Evolutionary conservation across 2,329 filamentous ascomycete genomes (phyloP).

Genomic region (Aspergillus sclerotialis): DNA sequence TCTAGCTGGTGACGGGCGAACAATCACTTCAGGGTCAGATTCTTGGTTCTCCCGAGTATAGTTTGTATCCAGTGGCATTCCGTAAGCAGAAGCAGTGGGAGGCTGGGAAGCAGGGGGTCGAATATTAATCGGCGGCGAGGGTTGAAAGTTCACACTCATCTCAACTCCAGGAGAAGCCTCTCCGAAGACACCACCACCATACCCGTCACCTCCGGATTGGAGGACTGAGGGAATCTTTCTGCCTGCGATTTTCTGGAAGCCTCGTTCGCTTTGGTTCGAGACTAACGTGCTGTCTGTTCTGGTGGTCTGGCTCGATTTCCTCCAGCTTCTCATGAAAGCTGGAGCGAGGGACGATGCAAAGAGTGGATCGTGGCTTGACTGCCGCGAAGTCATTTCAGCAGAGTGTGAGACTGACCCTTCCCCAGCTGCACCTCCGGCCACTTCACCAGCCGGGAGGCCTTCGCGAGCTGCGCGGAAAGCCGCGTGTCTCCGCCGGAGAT

Average conservation of each 20-base stretch:
- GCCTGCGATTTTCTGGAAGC: slow-evolving; percentile 44
- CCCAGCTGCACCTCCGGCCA: slow-evolving; percentile 8
- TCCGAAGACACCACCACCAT: slow-evolving; percentile 29
- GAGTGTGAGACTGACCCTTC: slow-evolving; percentile 11
- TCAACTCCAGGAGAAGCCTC: slow-evolving; percentile 24
- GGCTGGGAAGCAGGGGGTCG: slow-evolving; percentile 17
- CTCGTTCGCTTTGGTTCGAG: slow-evolving; percentile 35
- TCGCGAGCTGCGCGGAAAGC: slow-evolving; percentile 13
- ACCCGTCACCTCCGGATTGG: slow-evolving; percentile 41
- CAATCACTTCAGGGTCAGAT: slow-evolving; percentile 23
- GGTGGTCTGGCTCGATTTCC: slow-evolving; percentile 29
- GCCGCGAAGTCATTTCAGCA: slow-evolving; percentile 27
- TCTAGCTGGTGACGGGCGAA: slow-evolving; percentile 37
- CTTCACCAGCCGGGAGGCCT: slow-evolving; percentile 19
- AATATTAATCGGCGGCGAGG: slow-evolving; percentile 16
- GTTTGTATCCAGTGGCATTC: slow-evolving; percentile 23
- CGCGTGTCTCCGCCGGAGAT: slow-evolving; percentile 47
- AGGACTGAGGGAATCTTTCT: slow-evolving; percentile 42
- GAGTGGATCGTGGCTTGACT: slow-evolving; percentile 32
- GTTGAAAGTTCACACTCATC: slow-evolving; percentile 14
- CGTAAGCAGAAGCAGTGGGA: slow-evolving; percentile 22
- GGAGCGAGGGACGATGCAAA: slow-evolving; percentile 33
- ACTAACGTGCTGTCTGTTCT: slow-evolving; percentile 28
- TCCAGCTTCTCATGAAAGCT: slow-evolving; percentile 35
- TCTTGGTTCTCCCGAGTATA: slow-evolving; percentile 26